These are phyloP conservation scores for Telfairia occidentalis DNA, from an alignment of 331 rosid genomes.

Conservation along the genomic window DNA sequence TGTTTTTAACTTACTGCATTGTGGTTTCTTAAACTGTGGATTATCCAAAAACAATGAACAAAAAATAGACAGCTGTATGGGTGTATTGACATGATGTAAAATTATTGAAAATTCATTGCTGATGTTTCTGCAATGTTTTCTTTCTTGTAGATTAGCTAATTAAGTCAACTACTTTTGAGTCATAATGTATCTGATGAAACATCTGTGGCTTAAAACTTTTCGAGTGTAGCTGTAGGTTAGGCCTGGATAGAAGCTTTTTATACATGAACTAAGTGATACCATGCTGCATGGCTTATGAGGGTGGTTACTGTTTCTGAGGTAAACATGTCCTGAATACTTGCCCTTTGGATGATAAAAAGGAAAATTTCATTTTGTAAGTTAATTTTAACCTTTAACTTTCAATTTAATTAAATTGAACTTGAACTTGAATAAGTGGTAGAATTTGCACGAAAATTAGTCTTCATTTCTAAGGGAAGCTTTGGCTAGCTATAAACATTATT, in stretches of 20 bases:
- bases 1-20: not conserved
- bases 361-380: not conserved
- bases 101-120: not conserved
- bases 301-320: constrained; percentile 1
- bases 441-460: not conserved
- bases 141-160: not conserved
- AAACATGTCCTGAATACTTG: not conserved
- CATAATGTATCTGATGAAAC: not conserved
- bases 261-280: not conserved
- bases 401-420: not conserved
- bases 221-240: not conserved
- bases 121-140: not conserved
- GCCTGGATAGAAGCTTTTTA: not conserved
- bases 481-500: not conserved
- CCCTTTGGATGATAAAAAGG: not conserved
- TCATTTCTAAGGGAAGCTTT: not conserved
- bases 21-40: not conserved
- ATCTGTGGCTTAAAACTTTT: not conserved
- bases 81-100: not conserved
- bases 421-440: not conserved
- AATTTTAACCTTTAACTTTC: not conserved
- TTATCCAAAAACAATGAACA: not conserved
- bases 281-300: not conserved
- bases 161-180: not conserved
- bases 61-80: not conserved